These are phyloP conservation scores for Colletotrichum liaoningense DNA, from an alignment of 2,329 filamentous ascomycete species.

Conservation along the genomic window DNA sequence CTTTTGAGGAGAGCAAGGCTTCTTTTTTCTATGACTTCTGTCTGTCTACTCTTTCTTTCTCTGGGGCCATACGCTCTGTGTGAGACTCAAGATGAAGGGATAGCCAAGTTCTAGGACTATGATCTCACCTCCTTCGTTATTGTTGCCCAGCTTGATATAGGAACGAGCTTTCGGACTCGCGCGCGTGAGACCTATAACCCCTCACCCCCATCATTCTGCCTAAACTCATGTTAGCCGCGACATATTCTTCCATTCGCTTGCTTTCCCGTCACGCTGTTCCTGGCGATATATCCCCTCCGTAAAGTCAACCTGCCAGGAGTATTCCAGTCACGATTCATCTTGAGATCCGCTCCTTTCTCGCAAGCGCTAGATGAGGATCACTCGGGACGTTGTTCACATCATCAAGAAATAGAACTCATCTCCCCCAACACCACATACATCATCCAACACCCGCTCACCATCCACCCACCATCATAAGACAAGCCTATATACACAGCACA, in stretches of 20 bases:
- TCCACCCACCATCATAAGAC: background rate
- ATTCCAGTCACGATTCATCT: background rate
- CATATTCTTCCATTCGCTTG: background rate
- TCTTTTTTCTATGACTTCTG: background rate
- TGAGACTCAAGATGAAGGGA: background rate
- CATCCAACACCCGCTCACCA: background rate
- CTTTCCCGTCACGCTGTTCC: background rate
- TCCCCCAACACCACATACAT: background rate
- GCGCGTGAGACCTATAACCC: background rate
- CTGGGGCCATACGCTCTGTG: background rate
- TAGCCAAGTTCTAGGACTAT: background rate
- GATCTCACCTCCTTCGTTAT: background rate
- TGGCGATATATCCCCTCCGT: too few species aligned
- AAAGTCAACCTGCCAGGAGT: too few species aligned
- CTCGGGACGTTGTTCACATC: background rate
- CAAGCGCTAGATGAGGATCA: background rate
- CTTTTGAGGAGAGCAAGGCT: background rate
- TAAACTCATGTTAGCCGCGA: background rate
- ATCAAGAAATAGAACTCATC: background rate
- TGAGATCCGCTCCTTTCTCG: background rate
- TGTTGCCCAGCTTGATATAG: background rate
- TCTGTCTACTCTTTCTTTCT: background rate
- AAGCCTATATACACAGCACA: background rate
- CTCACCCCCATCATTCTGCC: background rate
- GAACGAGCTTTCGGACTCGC: background rate